phyloP scores from a whole-genome alignment of 805 yeast species.

The Saccharomycopsis amapae region DNA sequence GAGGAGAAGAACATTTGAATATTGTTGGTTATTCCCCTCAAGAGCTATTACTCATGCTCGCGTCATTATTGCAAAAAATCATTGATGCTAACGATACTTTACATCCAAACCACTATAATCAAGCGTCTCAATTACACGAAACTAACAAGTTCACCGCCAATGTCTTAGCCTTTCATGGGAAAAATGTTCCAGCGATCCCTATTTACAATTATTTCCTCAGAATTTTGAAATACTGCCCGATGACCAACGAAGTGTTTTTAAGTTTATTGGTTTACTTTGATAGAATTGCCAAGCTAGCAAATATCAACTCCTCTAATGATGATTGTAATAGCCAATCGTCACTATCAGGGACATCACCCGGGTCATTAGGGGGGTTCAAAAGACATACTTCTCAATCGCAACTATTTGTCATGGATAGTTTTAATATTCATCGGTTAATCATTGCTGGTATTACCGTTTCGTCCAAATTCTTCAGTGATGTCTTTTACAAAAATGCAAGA shows the following conservation, averaged over 20 bases:
- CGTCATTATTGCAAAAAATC: constrained; percentile 77
- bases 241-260: constrained; percentile 93
- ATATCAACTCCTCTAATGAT: constrained; percentile 27
- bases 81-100: constrained; percentile 84
- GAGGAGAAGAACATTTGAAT: constrained; percentile 48
- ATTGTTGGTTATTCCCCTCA: constrained; percentile 79
- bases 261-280: constrained; percentile 90
- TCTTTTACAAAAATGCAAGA: constrained; percentile 87
- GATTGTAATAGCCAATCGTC: constrained; percentile 20
- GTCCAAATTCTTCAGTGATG: constrained; percentile 89
- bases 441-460: constrained; percentile 95
- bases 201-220: constrained; percentile 84
- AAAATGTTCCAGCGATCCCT: constrained; percentile 92
- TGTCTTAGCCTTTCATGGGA: constrained; percentile 88
- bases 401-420: constrained; percentile 90
- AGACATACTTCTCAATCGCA: constrained; percentile 35
- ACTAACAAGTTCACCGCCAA: constrained; percentile 50
- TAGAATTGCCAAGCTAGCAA: constrained; percentile 80
- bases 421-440: constrained; percentile 87
- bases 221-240: constrained; percentile 93
- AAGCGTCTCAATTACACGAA: constrained; percentile 26
- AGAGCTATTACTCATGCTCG: constrained; percentile 75
- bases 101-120: constrained; percentile 58
- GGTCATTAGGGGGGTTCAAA: constrained; percentile 12
- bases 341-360: constrained; percentile 20